A percentile compares a stretch with the other conserved stretches of the same genome.
Evolutionary conservation across 306 rosid species (phyloP).

Genomic region (Vigna radiata): DNA sequence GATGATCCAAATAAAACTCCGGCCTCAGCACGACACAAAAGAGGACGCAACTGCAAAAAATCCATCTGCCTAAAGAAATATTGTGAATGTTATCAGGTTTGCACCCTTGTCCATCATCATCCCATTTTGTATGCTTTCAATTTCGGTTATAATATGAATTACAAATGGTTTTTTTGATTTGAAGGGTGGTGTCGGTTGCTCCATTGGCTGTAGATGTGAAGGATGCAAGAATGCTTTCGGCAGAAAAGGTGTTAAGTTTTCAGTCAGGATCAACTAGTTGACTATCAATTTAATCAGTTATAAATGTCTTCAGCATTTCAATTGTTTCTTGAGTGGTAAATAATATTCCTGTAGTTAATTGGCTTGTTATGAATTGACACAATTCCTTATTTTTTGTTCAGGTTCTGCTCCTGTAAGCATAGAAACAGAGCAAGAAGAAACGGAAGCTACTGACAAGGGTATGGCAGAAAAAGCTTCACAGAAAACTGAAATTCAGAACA

Average conservation of each 20-base stretch:
- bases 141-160: conserved; percentile 41
- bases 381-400: conserved; percentile 45
- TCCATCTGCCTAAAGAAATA: conserved; percentile 90
- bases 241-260: conserved; percentile 81
- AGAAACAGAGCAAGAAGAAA: conserved; percentile 73
- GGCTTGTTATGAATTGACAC: neutral
- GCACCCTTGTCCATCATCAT: neutral
- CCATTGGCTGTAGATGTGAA: conserved; percentile 86
- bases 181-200: conserved; percentile 97
- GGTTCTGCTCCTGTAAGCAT: conserved; percentile 55
- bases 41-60: conserved; percentile 99
- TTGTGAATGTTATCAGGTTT: conserved; percentile 98
- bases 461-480: conserved; percentile 55
- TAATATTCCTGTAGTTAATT: neutral
- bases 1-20: conserved; percentile 89
- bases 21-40: conserved; percentile 87
- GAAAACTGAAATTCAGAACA: conserved; percentile 57
- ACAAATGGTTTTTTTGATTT: conserved; percentile 45
- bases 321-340: neutral
- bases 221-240: conserved; percentile 89
- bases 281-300: no score
- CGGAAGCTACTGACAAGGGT: conserved; percentile 59
- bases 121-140: conserved; percentile 21
- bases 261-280: neutral
- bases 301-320: neutral